phyloP scores from a whole-genome alignment of 2,329 filamentous ascomycete species.

The Sporothrix curviconia region DNA sequence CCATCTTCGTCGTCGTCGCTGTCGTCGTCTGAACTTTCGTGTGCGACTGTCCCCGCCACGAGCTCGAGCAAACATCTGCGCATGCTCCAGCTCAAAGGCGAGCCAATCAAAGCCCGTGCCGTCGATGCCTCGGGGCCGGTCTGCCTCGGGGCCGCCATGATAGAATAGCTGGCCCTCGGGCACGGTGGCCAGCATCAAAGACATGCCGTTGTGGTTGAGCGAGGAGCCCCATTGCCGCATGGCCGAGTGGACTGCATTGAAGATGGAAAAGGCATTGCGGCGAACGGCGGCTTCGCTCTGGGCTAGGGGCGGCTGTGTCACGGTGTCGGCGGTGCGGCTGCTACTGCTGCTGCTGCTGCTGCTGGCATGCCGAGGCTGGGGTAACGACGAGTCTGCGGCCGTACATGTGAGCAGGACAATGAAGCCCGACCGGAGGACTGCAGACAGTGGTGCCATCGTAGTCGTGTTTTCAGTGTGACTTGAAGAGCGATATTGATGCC shows the following conservation, averaged over 20 bases:
- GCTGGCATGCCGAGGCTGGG: too few relatives aligned
- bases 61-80: constrained; percentile 46
- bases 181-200: constrained; percentile 59
- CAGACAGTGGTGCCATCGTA: background rate
- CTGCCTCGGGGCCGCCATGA: constrained; percentile 48
- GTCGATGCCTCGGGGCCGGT: constrained; percentile 38
- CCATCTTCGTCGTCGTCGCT: background rate
- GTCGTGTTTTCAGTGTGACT: too few relatives aligned
- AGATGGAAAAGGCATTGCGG: constrained; percentile 57
- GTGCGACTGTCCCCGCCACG: background rate
- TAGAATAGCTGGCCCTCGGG: constrained; percentile 60
- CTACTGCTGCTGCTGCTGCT: too few relatives aligned
- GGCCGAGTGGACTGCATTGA: constrained; percentile 66
- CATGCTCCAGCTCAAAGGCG: constrained; percentile 71
- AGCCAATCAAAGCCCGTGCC: constrained; percentile 54
- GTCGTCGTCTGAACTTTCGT: background rate
- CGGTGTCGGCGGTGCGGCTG: too few relatives aligned
- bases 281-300: constrained; percentile 34
- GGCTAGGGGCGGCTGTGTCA: constrained; percentile 21
- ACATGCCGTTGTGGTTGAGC: constrained; percentile 69
- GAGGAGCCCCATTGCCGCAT: constrained; percentile 70
- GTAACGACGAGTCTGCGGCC: too few relatives aligned
- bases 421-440: background rate
- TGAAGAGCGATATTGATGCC: background rate
- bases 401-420: too few relatives aligned